Base-by-base conservation (phyloP, 2,329 filamentous ascomycete genomes). In the Trichophyton rubrum region DNA sequence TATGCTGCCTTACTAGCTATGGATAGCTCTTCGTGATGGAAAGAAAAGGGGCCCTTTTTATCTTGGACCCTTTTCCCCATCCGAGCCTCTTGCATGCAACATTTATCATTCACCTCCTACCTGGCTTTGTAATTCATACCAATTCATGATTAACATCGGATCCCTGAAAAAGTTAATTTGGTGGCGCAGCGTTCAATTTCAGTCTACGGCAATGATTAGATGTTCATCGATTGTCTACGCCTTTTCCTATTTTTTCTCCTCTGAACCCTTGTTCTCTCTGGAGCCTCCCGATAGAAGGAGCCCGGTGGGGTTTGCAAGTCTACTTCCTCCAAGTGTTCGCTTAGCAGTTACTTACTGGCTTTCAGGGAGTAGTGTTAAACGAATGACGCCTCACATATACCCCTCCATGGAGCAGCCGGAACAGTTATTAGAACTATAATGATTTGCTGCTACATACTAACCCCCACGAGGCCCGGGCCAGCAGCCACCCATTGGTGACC, bases 101-200 rank as follows among this genome's bases (percentile, higher is more conserved):
- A 55, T 55, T 55, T 55, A 55, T 55, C 49, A 55, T 55, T 55
- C 17, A 24, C 3, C 49, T 55, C 49, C 24, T 55, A 55, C 27
- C 27, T 55, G 49, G 49, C 24, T 55, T 55, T 55, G 27, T 55
- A 55, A 55, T 55, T 55, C 24, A 55, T 35, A 55, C 27, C 49
- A 55, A 55, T 35, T 55, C 49, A 35, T 55, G 49, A 55, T 38
- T 55, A 35, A 20, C 27, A 55, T 17, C 15, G 15, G 49, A 55
- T 55, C 49, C 49, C 49, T 55, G 49, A 55, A 55, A 30, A 38
- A 55, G 49, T 55, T 55, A 55, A 55, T 55, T 55, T 17, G 24
- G 49, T 55, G 49, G 49, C 30, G 49, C 49, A 55, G 49, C 30
- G 15, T 55, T 35, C 49, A 55, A 33, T 20, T 35, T 35, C 49